Conservation (phyloP, 441 rosid species). For the Flueggea neowawraea region DNA sequence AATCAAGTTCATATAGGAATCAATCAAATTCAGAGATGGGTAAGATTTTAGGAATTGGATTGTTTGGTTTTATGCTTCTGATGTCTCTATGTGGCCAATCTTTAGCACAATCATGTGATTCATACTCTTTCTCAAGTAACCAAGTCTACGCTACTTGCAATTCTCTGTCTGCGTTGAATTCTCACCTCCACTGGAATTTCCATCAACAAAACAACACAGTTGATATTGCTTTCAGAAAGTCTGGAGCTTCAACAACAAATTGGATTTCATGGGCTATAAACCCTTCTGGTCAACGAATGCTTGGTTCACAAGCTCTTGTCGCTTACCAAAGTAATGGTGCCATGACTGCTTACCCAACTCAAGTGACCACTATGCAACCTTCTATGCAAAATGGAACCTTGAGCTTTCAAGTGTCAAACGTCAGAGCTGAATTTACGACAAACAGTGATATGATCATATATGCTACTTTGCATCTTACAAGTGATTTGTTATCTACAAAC, state of each 20-base stretch:
- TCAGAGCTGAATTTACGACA: slow-evolving; percentile 21
- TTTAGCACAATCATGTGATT: slow-evolving; percentile 38
- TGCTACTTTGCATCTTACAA: slow-evolving; percentile 37
- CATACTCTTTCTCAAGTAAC: slow-evolving; percentile 34
- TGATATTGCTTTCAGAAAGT: slow-evolving; percentile 60
- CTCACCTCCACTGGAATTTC: slow-evolving; percentile 69
- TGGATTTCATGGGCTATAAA: slow-evolving; percentile 84
- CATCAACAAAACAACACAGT: slow-evolving; percentile 28
- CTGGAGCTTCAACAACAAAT: slow-evolving; percentile 26
- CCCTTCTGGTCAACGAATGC: slow-evolving; percentile 38
- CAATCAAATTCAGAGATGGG: slow-evolving; percentile 18
- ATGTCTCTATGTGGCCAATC: slow-evolving; percentile 23
- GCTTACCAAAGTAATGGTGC: slow-evolving; percentile 45
- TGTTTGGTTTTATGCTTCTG: slow-evolving; percentile 19
- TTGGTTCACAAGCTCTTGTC: slow-evolving; percentile 54
- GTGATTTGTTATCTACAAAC: slow-evolving; percentile 4
- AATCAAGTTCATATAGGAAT: too few relatives aligned
- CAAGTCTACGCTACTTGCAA: slow-evolving; percentile 29
- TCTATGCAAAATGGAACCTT: slow-evolving; percentile 14
- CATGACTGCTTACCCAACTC: slow-evolving; percentile 31
- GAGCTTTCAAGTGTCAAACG: slow-evolving; percentile 37
- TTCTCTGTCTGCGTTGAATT: slow-evolving; percentile 40
- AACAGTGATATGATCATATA: slow-evolving; percentile 47
- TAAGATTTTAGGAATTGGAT: slow-evolving; percentile 1
- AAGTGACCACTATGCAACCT: neutral